Conservation (phyloP, 345 rosid species). For the Eucalyptus melliodora region DNA sequence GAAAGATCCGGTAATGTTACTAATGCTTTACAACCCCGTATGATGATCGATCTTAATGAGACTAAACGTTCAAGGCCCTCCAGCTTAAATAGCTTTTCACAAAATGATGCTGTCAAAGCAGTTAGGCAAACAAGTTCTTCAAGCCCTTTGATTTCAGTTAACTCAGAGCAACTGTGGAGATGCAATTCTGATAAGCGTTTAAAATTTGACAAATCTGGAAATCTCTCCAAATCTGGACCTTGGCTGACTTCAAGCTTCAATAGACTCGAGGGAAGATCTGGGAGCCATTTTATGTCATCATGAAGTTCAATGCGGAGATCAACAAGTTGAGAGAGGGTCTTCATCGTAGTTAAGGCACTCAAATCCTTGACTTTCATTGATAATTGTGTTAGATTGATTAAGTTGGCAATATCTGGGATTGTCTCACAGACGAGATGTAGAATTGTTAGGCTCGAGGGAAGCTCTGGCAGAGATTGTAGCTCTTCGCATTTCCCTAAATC, state of each 20-base stretch:
- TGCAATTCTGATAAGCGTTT: not conserved
- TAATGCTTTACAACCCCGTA: not conserved
- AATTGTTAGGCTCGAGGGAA: not conserved
- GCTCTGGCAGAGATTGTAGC: not conserved
- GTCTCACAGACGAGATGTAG: not conserved
- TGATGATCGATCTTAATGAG: not conserved
- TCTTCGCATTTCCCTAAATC: not conserved
- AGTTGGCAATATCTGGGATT: not conserved
- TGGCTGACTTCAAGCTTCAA: not conserved
- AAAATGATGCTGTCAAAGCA: not conserved
- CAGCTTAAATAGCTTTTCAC: not conserved
- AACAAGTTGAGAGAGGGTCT: not conserved
- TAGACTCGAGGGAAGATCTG: not conserved
- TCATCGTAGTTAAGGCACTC: not conserved
- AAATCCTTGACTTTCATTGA: not conserved
- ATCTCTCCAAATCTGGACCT: not conserved
- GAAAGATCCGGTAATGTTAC: not conserved
- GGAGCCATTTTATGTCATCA: not conserved
- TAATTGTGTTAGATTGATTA: not conserved
- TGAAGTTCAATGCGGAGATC: not conserved
- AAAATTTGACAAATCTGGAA: not conserved
- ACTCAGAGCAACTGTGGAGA: not conserved
- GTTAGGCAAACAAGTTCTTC: not conserved
- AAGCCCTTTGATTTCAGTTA: not conserved
- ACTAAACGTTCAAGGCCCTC: not conserved